Base-by-base conservation (phyloP, 2,329 filamentous ascomycete genomes). In the Plectosphaerella plurivora region DNA sequence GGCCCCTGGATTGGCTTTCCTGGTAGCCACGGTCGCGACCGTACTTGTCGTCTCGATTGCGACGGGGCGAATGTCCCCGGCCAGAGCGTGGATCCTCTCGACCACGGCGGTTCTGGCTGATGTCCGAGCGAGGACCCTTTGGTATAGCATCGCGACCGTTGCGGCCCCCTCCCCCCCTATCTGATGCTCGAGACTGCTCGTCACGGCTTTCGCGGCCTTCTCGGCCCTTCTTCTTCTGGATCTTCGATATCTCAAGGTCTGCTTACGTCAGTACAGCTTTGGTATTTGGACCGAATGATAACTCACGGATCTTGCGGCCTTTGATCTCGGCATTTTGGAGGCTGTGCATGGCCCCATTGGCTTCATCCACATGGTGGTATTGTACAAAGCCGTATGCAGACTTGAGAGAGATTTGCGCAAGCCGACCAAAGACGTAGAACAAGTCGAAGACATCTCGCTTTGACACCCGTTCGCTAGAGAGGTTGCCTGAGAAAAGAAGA, bases 341-440 rank as follows among this genome's bases (percentile, higher is more conserved):
- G 36, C 79, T 79, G 36, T 88, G 78, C 60, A 97, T 79, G 5
- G 93, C 93, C 45, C 78, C 77, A 52, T 81, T 77, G 58, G 91
- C 96, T 63, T 93, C 87, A 3, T 81, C 77, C 4, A 85, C 74
- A 28, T 90, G 86, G 59, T 96, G 80, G 59, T 95, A 99, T 66
- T 97, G 94, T 36, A 97, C 91, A 65, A 97, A 99, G 2, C 94
- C 94, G 69, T 96, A 97, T 2, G 92, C 92, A 59, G 94, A 91
- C 69, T 97, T 97, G 61, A 97, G 90, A 1, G 91, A 96, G 55
- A 97, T 94, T 67, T 99, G 94, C 2, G 92, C 93, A 46, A 99
- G 76, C 55, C 86, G 87, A 51, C 94, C 94, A 65, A 91, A 92
- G 53, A 79, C 81, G 64, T 91, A 85, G 65, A 99, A 97, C 16